phyloP scores from a whole-genome alignment of 2,329 filamentous ascomycete species.

The Plectosphaerella sp. region DNA sequence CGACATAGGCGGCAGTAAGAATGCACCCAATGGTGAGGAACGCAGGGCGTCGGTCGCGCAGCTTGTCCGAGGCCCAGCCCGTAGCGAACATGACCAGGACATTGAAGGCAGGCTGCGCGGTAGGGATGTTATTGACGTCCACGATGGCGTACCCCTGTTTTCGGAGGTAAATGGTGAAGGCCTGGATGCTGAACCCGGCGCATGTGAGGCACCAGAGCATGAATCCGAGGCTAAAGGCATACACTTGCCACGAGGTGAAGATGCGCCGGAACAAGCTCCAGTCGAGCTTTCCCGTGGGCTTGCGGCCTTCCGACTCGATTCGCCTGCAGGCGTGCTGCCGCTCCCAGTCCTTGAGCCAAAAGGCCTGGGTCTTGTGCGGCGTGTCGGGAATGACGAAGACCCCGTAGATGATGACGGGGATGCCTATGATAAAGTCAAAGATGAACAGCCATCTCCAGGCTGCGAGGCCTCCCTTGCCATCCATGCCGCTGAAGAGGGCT shows the following conservation, averaged over 20 bases:
- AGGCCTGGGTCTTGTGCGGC: slow-evolving; percentile 34
- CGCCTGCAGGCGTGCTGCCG: slow-evolving; percentile 59
- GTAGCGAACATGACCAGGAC: slow-evolving; percentile 34
- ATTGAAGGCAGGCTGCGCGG: slow-evolving; percentile 35
- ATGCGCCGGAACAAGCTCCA: slow-evolving; percentile 31
- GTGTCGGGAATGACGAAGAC: slow-evolving; percentile 30
- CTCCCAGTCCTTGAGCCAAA: slow-evolving; percentile 48
- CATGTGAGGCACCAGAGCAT: slow-evolving; percentile 32
- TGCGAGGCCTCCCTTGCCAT: slow-evolving; percentile 24
- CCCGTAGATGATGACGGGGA: slow-evolving; percentile 31
- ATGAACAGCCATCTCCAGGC: slow-evolving; percentile 34
- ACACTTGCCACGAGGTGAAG: slow-evolving; percentile 36
- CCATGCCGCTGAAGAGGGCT: slow-evolving; percentile 25
- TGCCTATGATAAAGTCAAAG: slow-evolving; percentile 28
- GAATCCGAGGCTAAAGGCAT: slow-evolving; percentile 34
- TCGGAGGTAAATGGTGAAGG: slow-evolving; percentile 35
- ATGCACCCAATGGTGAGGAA: slow-evolving; percentile 29
- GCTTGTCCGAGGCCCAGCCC: slow-evolving; percentile 28
- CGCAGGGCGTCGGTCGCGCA: slow-evolving; percentile 28
- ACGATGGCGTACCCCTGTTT: slow-evolving; percentile 27
- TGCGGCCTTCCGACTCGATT: slow-evolving; percentile 54
- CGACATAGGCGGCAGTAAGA: slow-evolving; percentile 27
- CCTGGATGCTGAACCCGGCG: slow-evolving; percentile 34
- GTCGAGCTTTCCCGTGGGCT: slow-evolving; percentile 29
- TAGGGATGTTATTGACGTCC: slow-evolving; percentile 41